Evolutionary conservation across 805 yeast species (phyloP), one percentile per base, ranked within the genome.

Genomic region (Metschnikowia borealis): DNA sequence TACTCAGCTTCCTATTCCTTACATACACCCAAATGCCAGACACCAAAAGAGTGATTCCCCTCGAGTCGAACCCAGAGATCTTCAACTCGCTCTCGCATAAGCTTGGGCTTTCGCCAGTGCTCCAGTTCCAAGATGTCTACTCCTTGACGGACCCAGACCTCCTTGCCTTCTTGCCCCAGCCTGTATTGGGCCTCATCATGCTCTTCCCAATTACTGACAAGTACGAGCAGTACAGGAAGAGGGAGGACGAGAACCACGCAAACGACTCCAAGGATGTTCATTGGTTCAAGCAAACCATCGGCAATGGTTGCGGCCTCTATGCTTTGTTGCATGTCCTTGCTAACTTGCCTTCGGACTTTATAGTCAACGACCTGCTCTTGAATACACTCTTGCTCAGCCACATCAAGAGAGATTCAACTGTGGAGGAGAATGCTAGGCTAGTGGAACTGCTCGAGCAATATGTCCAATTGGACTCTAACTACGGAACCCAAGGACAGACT

Each of bases 291-390:
- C 99, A 92, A 62, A 83, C 90, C 0, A 81, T 94, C 15, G 81
- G 80, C 54, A 92, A 92, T 64, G 95, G 96, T 0, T 92, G 99
- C 70, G 99, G 99, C 5, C 77, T 95, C 32, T 89, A 87, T 67
- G 98, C 96, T 0, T 65, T 94, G 42, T 69, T 92, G 20, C 97
- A 92, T 60, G 54, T 71, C 0, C 60, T 80, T 35, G 56, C 73
- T 32, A 80, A 80, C 56, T 57, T 80, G 43, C 79, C 83, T 1
- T 51, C 60, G 3, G 80, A 77, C 21, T 64, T 79, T 32, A 65
- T 79, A 7, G 67, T 79, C 15, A 59, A 68, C 7, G 70, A 74
- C 46, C 71, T 67, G 69, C 44, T 65, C 3, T 47, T 70, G 23
- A 57, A 62, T 38, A 55, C 57, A 21, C 53, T 56, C 23, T 57